phyloP scores from a whole-genome alignment of 1,139 yeast genomes.

The Spathaspora sp. region DNA sequence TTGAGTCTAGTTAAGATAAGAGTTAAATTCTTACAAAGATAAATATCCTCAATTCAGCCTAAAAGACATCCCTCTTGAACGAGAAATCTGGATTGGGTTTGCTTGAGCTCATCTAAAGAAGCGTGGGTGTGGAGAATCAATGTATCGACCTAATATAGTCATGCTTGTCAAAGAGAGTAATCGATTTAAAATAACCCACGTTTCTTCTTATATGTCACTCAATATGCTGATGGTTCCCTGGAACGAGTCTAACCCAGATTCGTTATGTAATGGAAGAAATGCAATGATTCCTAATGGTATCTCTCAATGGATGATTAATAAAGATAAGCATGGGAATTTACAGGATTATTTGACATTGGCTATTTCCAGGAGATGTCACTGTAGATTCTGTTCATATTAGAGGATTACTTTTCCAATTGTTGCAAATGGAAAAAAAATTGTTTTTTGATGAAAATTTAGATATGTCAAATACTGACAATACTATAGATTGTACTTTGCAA shows the following conservation, averaged over 20 bases:
- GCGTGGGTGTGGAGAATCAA: constrained; percentile 48
- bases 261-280: constrained; percentile 28
- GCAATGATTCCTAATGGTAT: constrained; percentile 20
- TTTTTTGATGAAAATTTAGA: too few species aligned
- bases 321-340: too few species aligned
- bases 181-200: constrained; percentile 23
- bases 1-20: too few species aligned
- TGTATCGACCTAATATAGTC: constrained; percentile 47
- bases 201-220: constrained; percentile 37
- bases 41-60: constrained; percentile 4
- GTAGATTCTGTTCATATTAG: too few species aligned
- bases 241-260: constrained; percentile 31
- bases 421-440: too few species aligned
- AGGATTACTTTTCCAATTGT: too few species aligned
- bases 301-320: constrained; percentile 16
- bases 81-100: constrained; percentile 49
- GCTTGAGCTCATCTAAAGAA: constrained; percentile 43
- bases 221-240: constrained; percentile 20
- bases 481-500: too few species aligned
- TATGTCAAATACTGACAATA: too few species aligned
- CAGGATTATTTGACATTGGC: too few species aligned
- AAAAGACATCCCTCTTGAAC: constrained; percentile 21
- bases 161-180: constrained; percentile 40
- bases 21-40: constrained; percentile 9
- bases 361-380: too few species aligned